phyloP scores from a whole-genome alignment of 2,329 filamentous ascomycete genomes.

The Fusarium citri region DNA sequence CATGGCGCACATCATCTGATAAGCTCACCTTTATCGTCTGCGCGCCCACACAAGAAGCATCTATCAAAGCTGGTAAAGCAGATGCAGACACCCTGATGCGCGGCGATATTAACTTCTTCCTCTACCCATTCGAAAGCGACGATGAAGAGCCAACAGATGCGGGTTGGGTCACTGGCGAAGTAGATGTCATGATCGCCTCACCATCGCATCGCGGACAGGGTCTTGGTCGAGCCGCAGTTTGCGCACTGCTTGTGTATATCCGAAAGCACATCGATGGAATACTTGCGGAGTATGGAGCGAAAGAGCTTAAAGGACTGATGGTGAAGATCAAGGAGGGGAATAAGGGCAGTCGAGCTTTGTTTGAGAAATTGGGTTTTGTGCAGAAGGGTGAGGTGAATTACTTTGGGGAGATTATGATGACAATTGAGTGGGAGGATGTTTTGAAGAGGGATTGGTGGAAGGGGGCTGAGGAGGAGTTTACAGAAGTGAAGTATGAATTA shows the following conservation, averaged over 20 bases:
- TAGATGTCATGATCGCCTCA: constrained; percentile 88
- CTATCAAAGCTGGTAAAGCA: constrained; percentile 53
- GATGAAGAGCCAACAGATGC: constrained; percentile 48
- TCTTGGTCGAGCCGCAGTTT: constrained; percentile 72
- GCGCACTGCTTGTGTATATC: constrained; percentile 78
- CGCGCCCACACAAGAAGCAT: constrained; percentile 52
- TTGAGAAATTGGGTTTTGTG: constrained; percentile 63
- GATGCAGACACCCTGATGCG: constrained; percentile 72
- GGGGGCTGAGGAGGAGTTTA: constrained; percentile 30
- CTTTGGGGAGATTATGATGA: constrained; percentile 69
- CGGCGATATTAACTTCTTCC: constrained; percentile 85
- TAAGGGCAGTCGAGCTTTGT: constrained; percentile 62
- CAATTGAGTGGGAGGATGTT: constrained; percentile 51
- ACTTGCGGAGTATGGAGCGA: constrained; percentile 57
- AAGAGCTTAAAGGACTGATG: constrained; percentile 55
- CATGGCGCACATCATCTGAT: constrained; percentile 83
- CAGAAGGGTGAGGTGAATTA: constrained; percentile 67
- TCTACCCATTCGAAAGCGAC: constrained; percentile 69
- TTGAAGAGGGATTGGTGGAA: constrained; percentile 42
- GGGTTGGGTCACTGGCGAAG: constrained; percentile 69
- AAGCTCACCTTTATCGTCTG: constrained; percentile 95
- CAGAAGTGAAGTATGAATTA: constrained; percentile 41
- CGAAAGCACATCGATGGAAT: constrained; percentile 64
- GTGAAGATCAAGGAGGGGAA: constrained; percentile 71
- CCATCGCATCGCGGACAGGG: constrained; percentile 69